Conservation (phyloP, 441 rosid species). For the Bruguiera hainesii region DNA sequence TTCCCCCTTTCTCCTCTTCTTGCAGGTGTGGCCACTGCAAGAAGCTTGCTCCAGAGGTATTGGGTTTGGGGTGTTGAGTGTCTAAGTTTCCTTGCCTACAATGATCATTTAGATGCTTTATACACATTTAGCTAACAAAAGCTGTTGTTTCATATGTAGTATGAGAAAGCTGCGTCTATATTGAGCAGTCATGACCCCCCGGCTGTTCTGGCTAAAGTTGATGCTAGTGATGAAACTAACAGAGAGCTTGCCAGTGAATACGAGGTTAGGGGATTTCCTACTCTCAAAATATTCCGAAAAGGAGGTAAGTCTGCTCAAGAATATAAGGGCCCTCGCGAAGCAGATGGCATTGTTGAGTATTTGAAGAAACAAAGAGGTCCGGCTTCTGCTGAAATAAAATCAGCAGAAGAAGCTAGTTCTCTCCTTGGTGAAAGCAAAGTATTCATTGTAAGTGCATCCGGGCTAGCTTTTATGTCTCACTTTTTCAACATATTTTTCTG, state of each 20-base stretch:
- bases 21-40: constrained; percentile 97
- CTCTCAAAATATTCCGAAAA: constrained; percentile 79
- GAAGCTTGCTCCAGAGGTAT: constrained; percentile 96
- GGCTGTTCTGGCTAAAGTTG: constrained; percentile 73
- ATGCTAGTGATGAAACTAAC: constrained; percentile 80
- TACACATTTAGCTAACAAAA: neutral
- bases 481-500: neutral
- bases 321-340: constrained; percentile 90
- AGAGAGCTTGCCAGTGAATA: constrained; percentile 54
- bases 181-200: constrained; percentile 70
- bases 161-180: constrained; percentile 84
- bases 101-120: neutral
- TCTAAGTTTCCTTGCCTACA: neutral
- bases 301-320: constrained; percentile 77
- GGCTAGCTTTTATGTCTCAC: neutral
- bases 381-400: constrained; percentile 79
- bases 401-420: constrained; percentile 54
- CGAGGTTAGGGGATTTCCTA: constrained; percentile 80
- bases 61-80: neutral
- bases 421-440: constrained; percentile 65
- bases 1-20: neutral
- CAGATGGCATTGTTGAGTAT: constrained; percentile 84
- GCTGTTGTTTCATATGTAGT: constrained; percentile 38
- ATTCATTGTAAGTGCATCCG: constrained; percentile 49
- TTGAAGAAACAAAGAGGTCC: constrained; percentile 89